These are phyloP conservation scores for Mucor circinelloides DNA, from an alignment of 371 early-diverging fungal genomes.

Conservation along the genomic window DNA sequence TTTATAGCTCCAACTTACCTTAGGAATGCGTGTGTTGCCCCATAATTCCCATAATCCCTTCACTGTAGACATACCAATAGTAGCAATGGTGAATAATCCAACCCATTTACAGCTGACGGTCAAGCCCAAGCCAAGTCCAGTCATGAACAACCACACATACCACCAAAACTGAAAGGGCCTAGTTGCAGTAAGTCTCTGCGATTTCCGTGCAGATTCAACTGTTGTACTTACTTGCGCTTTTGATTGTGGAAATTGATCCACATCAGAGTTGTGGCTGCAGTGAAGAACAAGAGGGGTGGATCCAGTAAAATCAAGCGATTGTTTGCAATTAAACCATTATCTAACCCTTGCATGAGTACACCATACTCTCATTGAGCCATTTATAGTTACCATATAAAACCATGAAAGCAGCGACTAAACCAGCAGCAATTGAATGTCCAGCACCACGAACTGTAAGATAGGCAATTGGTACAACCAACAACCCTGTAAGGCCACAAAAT, in stretches of 20 bases:
- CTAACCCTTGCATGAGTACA: conserved; percentile 38
- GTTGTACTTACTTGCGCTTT: conserved; percentile 24
- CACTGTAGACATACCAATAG: conserved; percentile 82
- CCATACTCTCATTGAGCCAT: background rate
- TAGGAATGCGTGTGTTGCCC: conserved; percentile 67
- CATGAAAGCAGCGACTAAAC: conserved; percentile 47
- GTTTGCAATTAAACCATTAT: conserved; percentile 89
- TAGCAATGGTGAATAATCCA: conserved; percentile 84
- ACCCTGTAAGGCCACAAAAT: conserved; percentile 44
- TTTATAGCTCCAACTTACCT: conserved; percentile 29
- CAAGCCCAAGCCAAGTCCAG: conserved; percentile 70
- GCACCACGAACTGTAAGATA: conserved; percentile 48
- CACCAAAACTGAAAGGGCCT: conserved; percentile 73
- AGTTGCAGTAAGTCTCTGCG: background rate
- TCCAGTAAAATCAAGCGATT: conserved; percentile 91
- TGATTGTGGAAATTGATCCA: conserved; percentile 83
- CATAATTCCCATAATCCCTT: conserved; percentile 86
- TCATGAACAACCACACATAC: conserved; percentile 71
- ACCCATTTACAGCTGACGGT: conserved; percentile 85
- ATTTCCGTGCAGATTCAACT: background rate
- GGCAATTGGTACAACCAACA: conserved; percentile 49
- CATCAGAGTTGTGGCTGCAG: conserved; percentile 68
- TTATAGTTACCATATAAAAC: conserved; percentile 44
- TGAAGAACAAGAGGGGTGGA: conserved; percentile 86
- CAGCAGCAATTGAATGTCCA: conserved; percentile 49